These are phyloP conservation scores for Batkoa obscura DNA, from an alignment of 371 early-diverging fungal genomes.

Conservation along the genomic window DNA sequence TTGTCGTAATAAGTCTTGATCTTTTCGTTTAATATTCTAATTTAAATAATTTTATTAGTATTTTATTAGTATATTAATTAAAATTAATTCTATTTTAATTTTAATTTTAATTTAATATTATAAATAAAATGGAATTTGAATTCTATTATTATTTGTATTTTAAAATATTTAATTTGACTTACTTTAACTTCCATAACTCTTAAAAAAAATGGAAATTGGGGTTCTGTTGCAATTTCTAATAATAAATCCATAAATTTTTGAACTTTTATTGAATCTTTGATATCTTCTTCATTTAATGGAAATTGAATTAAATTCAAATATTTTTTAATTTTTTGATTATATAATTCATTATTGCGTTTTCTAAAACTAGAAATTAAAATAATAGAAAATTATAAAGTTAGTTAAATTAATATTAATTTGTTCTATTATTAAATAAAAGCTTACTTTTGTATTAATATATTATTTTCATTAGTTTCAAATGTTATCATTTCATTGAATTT, in stretches of 20 bases:
- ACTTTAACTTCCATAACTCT: neutral
- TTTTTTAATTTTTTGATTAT: neutral
- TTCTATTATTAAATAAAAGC: no score
- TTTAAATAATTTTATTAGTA: no score
- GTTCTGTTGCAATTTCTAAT: neutral
- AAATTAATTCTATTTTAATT: no score
- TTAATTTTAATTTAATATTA: no score
- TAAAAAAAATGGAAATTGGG: neutral
- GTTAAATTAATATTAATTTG: no score
- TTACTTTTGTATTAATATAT: no score
- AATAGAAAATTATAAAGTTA: neutral
- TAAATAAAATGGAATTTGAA: no score
- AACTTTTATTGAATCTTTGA: neutral
- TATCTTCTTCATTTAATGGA: neutral
- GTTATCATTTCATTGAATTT: neutral
- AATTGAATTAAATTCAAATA: neutral
- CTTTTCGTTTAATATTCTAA: no score
- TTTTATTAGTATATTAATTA: no score
- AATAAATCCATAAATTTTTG: neutral
- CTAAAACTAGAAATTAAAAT: neutral
- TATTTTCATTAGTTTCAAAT: neutral
- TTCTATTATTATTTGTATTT: no score
- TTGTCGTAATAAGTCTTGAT: no score
- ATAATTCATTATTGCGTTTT: neutral
- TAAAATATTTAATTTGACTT: neutral